Evolutionary conservation across 805 yeast species (phyloP).

Genomic region (Candida easanensis): DNA sequence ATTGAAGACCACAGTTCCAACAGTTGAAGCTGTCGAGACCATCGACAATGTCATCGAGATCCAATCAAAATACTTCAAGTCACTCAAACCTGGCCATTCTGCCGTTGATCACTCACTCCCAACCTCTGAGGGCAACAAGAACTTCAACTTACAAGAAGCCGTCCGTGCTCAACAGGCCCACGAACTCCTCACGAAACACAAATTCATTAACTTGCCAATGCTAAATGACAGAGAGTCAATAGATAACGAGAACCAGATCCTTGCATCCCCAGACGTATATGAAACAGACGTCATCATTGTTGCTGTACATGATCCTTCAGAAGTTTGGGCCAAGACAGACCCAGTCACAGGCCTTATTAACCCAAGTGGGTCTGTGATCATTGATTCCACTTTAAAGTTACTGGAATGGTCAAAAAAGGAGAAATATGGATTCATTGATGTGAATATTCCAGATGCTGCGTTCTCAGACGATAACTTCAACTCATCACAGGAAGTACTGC

Average conservation of each 20-base stretch:
- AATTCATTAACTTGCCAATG: slow-evolving; percentile 70
- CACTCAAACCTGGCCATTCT: slow-evolving; percentile 65
- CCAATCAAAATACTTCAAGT: slow-evolving; percentile 87
- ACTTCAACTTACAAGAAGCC: slow-evolving; percentile 63
- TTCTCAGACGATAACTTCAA: slow-evolving; percentile 45
- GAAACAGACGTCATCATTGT: slow-evolving; percentile 63
- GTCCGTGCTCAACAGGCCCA: slow-evolving; percentile 69
- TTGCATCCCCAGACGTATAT: slow-evolving; percentile 71
- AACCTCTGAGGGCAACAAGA: slow-evolving; percentile 35
- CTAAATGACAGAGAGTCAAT: slow-evolving; percentile 34
- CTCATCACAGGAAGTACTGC: slow-evolving; percentile 71
- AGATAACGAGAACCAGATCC: slow-evolving; percentile 60
- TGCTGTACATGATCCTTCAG: slow-evolving; percentile 86
- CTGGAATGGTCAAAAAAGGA: slow-evolving; percentile 62
- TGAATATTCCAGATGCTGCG: slow-evolving; percentile 63
- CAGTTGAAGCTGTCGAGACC: slow-evolving; percentile 71
- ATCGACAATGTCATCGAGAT: slow-evolving; percentile 75
- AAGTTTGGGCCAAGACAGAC: slow-evolving; percentile 84
- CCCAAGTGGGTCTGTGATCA: slow-evolving; percentile 65
- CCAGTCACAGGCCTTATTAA: slow-evolving; percentile 78
- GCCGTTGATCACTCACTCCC: slow-evolving; percentile 36
- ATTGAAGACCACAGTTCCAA: slow-evolving; percentile 63
- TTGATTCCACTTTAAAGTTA: slow-evolving; percentile 70
- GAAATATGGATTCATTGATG: slow-evolving; percentile 78
- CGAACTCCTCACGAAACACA: slow-evolving; percentile 49